Evolutionary conservation across 2,329 filamentous ascomycete genomes (phyloP).

Genomic region (Paraconiothyrium brasiliense): DNA sequence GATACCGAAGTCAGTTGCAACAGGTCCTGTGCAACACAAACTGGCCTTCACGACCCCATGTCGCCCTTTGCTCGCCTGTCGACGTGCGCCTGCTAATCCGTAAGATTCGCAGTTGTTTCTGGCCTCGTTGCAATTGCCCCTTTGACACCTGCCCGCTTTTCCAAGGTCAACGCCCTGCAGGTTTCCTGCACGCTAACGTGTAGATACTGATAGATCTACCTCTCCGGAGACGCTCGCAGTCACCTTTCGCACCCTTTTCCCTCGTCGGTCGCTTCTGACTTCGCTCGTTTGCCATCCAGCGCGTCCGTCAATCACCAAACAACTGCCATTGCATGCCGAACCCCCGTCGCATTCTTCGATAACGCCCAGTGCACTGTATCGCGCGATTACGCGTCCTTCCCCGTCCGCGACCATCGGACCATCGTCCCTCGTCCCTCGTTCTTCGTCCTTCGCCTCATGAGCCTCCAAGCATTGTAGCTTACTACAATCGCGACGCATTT

Average conservation of each 20-base stretch:
- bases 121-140: neutral
- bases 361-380: conserved; percentile 38
- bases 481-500: conserved; percentile 20
- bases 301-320: conserved; percentile 25
- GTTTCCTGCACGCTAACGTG: conserved; percentile 8
- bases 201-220: conserved; percentile 15
- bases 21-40: conserved; percentile 1
- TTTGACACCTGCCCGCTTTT: conserved; percentile 12
- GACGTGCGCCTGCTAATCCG: conserved; percentile 10
- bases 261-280: conserved; percentile 28
- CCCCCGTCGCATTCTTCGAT: conserved; percentile 25
- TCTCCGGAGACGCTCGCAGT: conserved; percentile 3
- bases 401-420: conserved; percentile 16
- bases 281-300: conserved; percentile 32
- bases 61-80: conserved; percentile 6
- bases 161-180: conserved; percentile 9
- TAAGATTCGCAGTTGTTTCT: conserved; percentile 1
- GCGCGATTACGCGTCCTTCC: conserved; percentile 18
- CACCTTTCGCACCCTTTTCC: conserved; percentile 20
- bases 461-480: neutral
- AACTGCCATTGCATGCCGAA: conserved; percentile 2
- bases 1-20: conserved; percentile 5
- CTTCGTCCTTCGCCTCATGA: conserved; percentile 12
- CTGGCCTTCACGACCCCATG: conserved; percentile 4
- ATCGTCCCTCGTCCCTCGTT: neutral